phyloP scores from a whole-genome alignment of 306 rosid genomes.

The Dryas octopetala region DNA sequence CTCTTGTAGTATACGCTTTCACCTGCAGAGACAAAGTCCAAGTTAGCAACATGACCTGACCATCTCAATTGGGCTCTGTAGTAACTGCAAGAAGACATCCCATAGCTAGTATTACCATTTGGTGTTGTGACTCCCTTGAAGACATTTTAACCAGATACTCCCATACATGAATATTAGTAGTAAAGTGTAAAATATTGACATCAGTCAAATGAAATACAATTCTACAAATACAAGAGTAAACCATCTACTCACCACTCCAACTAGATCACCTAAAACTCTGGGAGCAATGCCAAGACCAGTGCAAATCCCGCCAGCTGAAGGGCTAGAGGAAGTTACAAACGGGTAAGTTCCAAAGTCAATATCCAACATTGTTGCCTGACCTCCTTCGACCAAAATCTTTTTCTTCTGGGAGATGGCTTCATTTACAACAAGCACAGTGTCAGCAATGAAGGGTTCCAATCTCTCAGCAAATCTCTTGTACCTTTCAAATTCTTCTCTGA shows the following conservation, averaged over 20 bases:
- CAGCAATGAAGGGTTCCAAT: constrained; percentile 85
- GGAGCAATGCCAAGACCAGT: constrained; percentile 98
- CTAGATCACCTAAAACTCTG: constrained; percentile 78
- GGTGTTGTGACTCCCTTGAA: background rate
- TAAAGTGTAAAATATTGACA: background rate
- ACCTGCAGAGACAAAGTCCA: constrained; percentile 58
- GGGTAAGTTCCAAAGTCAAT: constrained; percentile 98
- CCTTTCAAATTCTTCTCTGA: constrained; percentile 75
- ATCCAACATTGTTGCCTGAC: constrained; percentile 96
- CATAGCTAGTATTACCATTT: background rate
- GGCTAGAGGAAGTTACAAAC: constrained; percentile 95
- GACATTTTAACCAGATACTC: background rate
- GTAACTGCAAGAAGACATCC: background rate
- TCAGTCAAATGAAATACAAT: background rate
- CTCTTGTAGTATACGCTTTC: constrained; percentile 95
- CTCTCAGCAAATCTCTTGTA: constrained; percentile 94
- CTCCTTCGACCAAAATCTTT: constrained; percentile 94
- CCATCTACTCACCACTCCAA: constrained; percentile 77
- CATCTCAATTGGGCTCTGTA: constrained; percentile 9
- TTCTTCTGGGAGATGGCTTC: constrained; percentile 74
- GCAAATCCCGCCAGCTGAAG: constrained; percentile 98
- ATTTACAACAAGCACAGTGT: constrained; percentile 75
- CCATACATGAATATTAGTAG: background rate
- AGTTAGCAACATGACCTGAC: constrained; percentile 21
- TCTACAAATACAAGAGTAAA: constrained; percentile 10